phyloP scores from a whole-genome alignment of 2,329 filamentous ascomycete genomes.

The Xylaria sp. region DNA sequence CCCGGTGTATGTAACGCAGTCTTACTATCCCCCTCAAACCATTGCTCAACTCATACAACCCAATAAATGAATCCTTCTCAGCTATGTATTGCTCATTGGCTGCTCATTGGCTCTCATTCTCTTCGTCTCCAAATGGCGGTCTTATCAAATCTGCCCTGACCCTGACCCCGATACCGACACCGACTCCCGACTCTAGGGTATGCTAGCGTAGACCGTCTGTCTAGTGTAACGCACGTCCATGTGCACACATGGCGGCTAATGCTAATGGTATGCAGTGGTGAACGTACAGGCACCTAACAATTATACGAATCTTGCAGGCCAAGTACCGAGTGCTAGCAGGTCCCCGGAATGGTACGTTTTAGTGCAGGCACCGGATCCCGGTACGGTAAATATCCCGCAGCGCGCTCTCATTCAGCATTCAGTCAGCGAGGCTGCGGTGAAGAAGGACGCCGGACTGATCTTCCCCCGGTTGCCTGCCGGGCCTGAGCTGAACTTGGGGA shows the following conservation, averaged over 20 bases:
- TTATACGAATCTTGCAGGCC: constrained; percentile 23
- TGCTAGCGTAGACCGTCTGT: background rate
- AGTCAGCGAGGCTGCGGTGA: constrained; percentile 22
- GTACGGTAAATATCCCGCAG: constrained; percentile 24
- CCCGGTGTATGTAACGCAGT: background rate
- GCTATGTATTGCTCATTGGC: constrained; percentile 28
- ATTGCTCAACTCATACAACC: constrained; percentile 19
- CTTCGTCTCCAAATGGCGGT: constrained; percentile 17
- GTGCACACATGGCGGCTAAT: background rate
- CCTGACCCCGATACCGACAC: background rate
- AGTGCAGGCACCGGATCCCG: constrained; percentile 22
- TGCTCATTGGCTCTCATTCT: no score
- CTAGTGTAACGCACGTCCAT: background rate
- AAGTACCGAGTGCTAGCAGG: constrained; percentile 26
- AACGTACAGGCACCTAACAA: background rate
- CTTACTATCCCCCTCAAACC: constrained; percentile 29
- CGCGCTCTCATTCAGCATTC: no score
- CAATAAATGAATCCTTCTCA: constrained; percentile 18
- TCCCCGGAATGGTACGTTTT: constrained; percentile 11
- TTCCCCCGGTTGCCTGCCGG: constrained; percentile 22
- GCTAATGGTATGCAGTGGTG: background rate
- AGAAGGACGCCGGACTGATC: background rate
- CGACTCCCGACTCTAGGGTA: background rate
- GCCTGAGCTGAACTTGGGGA: constrained; percentile 14
- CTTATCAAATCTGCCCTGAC: constrained; percentile 25